These are phyloP conservation scores for Pythium chondricola DNA, from an alignment of 352 stramenopile species.

Conservation along the genomic window DNA sequence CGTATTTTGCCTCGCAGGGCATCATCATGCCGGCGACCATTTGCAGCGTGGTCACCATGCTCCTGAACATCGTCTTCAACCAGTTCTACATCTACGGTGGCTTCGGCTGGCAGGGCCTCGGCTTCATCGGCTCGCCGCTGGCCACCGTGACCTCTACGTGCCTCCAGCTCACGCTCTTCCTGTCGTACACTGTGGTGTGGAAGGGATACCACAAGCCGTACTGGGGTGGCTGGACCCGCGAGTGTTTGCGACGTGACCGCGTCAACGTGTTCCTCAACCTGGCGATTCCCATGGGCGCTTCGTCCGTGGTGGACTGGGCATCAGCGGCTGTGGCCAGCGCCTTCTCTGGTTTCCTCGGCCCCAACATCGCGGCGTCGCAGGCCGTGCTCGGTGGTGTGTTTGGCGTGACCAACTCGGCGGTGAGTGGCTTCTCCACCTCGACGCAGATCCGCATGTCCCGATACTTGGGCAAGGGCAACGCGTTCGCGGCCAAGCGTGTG, in stretches of 20 bases:
- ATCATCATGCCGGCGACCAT: constrained; percentile 41
- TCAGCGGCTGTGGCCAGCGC: constrained; percentile 33
- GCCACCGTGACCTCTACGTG: constrained; percentile 40
- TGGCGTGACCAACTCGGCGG: constrained; percentile 37
- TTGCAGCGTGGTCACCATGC: constrained; percentile 30
- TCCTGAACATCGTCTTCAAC: constrained; percentile 37
- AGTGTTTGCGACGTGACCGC: constrained; percentile 32
- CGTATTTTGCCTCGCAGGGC: constrained; percentile 34
- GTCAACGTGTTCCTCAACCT: constrained; percentile 42
- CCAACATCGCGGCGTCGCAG: constrained; percentile 41
- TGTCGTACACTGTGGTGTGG: constrained; percentile 40
- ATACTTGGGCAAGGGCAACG: constrained; percentile 36
- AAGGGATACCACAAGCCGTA: constrained; percentile 41
- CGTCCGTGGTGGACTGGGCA: constrained; percentile 41
- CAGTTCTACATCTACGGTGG: constrained; percentile 35
- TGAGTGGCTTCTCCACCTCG: constrained; percentile 37
- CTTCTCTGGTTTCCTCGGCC: constrained; percentile 38
- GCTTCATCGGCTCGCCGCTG: constrained; percentile 39
- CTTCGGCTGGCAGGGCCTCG: constrained; percentile 25
- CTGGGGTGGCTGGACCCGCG: constrained; percentile 40
- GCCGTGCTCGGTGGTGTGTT: constrained; percentile 38
- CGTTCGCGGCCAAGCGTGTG: constrained; percentile 36
- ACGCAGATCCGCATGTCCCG: constrained; percentile 54
- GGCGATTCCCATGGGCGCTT: constrained; percentile 43
- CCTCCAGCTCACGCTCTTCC: constrained; percentile 35